Evolutionary conservation across 2,329 filamentous ascomycete genomes (phyloP), one percentile per base, ranked within the genome.

Genomic region (Hymenoscyphus fraxineus): DNA sequence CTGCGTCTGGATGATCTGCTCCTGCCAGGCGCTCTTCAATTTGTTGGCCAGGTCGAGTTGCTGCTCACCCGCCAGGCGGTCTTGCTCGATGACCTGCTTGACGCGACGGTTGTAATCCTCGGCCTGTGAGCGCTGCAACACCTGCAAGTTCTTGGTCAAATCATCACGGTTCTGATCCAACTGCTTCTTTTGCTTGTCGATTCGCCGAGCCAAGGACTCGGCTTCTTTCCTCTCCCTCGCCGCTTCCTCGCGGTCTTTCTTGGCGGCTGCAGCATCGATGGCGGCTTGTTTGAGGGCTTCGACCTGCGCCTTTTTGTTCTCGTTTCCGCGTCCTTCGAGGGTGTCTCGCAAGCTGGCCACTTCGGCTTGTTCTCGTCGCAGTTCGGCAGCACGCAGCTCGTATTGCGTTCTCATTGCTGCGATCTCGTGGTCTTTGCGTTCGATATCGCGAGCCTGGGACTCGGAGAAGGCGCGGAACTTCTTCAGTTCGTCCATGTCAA

Each of bases 401-500:
- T 44, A 58, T 4, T 61, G 57, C 1, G 55, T 22, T 6, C 32
- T 22, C 19, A 68, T 19, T 1, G 64, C 62, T 16, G 60, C 61
- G n/a, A 61, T 54, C 12, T 40, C 54, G 3, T 63, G 10, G 32
- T 58, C 27, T 6, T 54, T 51, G 3, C 56, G n/a, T 6, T 68
- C 57, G 22, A 27, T 31, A 5, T 47, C 22, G 3, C 9, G 3
- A 3, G 12, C n/a, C 2, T 51, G 58, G 1, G 13, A 15, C 2
- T 51, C 10, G 2, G 38, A 13, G 2, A 67, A 60, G 0, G n/a
- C 12, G 3, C 61, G 63, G 1, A 66, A 31, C 7, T 44, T 59
- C 12, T 63, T 68, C 7, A 68, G 56, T 10, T 69, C 67, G 5
- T 68, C 60, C 3, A 73, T 38, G 13, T 73, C 66, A 0, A 38